These are phyloP conservation scores for Bonia amplexicaulis DNA, from an alignment of 176 grass and related monocot species.

Conservation along the genomic window DNA sequence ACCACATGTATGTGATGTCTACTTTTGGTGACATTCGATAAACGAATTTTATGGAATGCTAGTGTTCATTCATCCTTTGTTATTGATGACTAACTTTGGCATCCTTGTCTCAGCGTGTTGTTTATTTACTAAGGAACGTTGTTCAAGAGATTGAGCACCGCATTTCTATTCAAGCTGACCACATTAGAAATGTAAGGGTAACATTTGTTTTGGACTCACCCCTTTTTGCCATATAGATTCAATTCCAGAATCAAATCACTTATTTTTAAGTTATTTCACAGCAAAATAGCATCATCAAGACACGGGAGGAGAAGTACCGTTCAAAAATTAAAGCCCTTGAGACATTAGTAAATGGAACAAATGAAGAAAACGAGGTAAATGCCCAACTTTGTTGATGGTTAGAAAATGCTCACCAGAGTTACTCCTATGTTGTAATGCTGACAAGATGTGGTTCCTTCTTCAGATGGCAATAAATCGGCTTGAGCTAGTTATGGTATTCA, in stretches of 20 bases:
- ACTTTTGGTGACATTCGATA: constrained; percentile 7
- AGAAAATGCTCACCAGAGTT: constrained; percentile 14
- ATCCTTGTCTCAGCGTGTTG: constrained; percentile 58
- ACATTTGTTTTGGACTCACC: constrained; percentile 18
- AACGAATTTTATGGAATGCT: neutral
- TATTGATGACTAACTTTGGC: constrained; percentile 27
- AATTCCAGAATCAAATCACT: constrained; percentile 13
- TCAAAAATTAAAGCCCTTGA: constrained; percentile 90
- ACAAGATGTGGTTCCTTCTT: constrained; percentile 33
- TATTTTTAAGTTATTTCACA: constrained; percentile 35
- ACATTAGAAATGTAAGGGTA: constrained; percentile 84
- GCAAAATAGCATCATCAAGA: constrained; percentile 88
- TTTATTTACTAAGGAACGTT: constrained; percentile 79
- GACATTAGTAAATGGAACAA: constrained; percentile 86
- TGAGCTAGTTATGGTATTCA: constrained; percentile 72
- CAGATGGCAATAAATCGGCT: constrained; percentile 75
- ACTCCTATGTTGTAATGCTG: constrained; percentile 25
- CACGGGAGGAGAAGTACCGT: constrained; percentile 72
- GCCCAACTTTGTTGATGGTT: neutral
- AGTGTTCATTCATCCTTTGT: constrained; percentile 12
- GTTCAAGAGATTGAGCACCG: constrained; percentile 94
- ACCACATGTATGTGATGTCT: constrained; percentile 63
- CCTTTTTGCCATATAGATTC: neutral
- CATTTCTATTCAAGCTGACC: constrained; percentile 85
- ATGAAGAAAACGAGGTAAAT: constrained; percentile 92